Conservation (phyloP, 495 filamentous ascomycete genomes). For the Aspergillus affinis region DNA sequence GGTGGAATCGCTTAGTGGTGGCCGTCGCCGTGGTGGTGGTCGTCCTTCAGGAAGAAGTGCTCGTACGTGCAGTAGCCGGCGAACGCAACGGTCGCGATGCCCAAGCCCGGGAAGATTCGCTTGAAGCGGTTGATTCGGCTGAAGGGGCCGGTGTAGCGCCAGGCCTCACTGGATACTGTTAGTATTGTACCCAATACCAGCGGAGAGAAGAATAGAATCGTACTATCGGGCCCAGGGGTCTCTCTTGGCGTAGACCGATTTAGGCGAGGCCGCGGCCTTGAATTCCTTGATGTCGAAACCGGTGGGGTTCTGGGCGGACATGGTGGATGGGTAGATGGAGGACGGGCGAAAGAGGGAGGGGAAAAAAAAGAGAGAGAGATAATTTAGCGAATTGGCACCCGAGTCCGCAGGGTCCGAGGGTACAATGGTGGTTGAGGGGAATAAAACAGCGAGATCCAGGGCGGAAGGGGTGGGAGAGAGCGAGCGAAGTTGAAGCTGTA, state of each 20-base stretch:
- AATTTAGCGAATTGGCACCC: not conserved
- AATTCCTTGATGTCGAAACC: conserved; percentile 80
- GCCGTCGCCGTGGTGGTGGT: conserved; percentile 61
- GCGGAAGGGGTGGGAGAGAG: conserved; percentile 6
- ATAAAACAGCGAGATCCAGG: not conserved
- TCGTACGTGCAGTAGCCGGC: conserved; percentile 85
- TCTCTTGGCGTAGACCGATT: conserved; percentile 55
- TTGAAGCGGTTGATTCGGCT: conserved; percentile 85
- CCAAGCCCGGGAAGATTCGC: conserved; percentile 81
- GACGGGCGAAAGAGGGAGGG: conserved; percentile 3
- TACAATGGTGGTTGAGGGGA: conserved; percentile 12
- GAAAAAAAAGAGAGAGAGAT: not conserved
- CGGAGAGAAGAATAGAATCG: conserved; percentile 15
- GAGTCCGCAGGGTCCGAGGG: conserved; percentile 16
- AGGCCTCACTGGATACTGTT: conserved; percentile 68
- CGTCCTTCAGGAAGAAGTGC: conserved; percentile 77
- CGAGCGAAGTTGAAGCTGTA: conserved; percentile 25
- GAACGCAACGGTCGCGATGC: conserved; percentile 89
- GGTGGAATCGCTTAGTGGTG: conserved; percentile 37
- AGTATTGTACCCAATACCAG: conserved; percentile 14
- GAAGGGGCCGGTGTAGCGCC: conserved; percentile 92
- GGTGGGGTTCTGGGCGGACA: conserved; percentile 68
- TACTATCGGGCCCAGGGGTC: conserved; percentile 89
- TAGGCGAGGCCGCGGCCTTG: conserved; percentile 61
- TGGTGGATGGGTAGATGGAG: conserved; percentile 27